Percentiles rank a stretch among this genome's conserved stretches.
phyloP scores from a whole-genome alignment of 768 basidiomycete species.

The Tylopilus cervinicoccineus region DNA sequence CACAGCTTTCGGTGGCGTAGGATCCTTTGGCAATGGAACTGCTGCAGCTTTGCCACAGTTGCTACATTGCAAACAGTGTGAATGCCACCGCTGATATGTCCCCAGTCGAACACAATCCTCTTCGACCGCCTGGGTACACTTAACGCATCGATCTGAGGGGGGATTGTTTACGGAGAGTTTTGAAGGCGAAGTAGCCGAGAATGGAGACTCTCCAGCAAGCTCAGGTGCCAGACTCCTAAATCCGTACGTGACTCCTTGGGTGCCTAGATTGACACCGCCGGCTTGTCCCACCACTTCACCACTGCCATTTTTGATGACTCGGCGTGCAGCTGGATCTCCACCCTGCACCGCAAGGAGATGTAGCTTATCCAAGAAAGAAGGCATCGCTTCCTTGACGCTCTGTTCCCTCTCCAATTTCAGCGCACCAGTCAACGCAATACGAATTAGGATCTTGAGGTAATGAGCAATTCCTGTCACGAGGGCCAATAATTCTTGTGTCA shows the following conservation, averaged over 20 bases:
- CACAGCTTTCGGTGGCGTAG: constrained; percentile 43
- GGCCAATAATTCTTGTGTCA: constrained; percentile 95
- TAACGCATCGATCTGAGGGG: constrained; percentile 88
- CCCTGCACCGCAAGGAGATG: constrained; percentile 86
- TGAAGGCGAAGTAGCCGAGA: constrained; percentile 40
- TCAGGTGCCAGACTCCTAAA: constrained; percentile 90
- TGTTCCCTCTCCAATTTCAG: constrained; percentile 94
- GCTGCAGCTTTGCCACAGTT: constrained; percentile 77
- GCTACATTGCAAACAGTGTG: constrained; percentile 83
- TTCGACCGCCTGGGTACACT: constrained; percentile 87
- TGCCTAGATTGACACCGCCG: constrained; percentile 59
- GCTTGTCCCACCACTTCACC: constrained; percentile 49
- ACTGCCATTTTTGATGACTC: constrained; percentile 72
- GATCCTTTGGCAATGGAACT: constrained; percentile 55
- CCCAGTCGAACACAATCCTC: constrained; percentile 95
- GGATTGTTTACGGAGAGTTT: constrained; percentile 62
- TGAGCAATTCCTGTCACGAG: constrained; percentile 99
- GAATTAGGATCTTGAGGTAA: constrained; percentile 98
- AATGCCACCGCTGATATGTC: constrained; percentile 98
- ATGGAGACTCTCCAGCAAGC: constrained; percentile 85
- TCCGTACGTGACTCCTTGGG: constrained; percentile 86
- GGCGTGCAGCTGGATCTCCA: constrained; percentile 71
- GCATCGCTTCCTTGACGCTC: constrained; percentile 76
- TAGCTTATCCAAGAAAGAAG: constrained; percentile 87
- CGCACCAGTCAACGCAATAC: constrained; percentile 94